A percentile compares a stretch with the other conserved stretches of the same genome.
Evolutionary conservation across 306 rosid genomes (phyloP).

Genomic region (Cicer arietinum): DNA sequence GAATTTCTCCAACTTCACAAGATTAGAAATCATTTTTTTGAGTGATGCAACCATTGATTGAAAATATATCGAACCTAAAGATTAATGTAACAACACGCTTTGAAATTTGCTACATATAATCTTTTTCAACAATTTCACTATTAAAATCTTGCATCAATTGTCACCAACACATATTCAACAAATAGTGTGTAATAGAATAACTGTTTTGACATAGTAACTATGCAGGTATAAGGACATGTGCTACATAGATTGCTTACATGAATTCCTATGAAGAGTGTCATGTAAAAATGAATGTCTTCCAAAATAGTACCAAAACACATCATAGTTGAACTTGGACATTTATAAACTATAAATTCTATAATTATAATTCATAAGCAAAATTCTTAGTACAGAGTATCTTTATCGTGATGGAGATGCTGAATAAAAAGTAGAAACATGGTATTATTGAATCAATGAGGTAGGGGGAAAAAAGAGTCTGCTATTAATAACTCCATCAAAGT

Average conservation of each 20-base stretch:
- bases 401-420: neutral
- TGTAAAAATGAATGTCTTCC: neutral
- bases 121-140: too few species aligned
- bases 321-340: neutral
- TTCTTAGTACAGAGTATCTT: conserved; percentile 30
- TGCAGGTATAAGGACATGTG: neutral
- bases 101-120: too few species aligned
- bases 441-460: conserved; percentile 39
- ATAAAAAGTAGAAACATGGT: conserved; percentile 3
- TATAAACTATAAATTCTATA: neutral
- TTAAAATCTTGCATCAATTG: too few species aligned
- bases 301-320: conserved; percentile 2
- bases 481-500: conserved; percentile 36
- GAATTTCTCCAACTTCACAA: too few species aligned
- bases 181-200: neutral
- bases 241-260: too few species aligned
- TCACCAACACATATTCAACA: too few species aligned
- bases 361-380: conserved; percentile 27
- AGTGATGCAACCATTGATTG: too few species aligned
- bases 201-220: neutral
- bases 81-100: too few species aligned
- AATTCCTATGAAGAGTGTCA: neutral
- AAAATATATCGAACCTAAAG: too few species aligned
- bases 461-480: conserved; percentile 35
- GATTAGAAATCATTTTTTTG: too few species aligned